A percentile compares a stretch with the other conserved stretches of the same genome.
These are phyloP conservation scores for Dactylella cylindrospora DNA, from an alignment of 2,329 filamentous ascomycete species.

Conservation along the genomic window DNA sequence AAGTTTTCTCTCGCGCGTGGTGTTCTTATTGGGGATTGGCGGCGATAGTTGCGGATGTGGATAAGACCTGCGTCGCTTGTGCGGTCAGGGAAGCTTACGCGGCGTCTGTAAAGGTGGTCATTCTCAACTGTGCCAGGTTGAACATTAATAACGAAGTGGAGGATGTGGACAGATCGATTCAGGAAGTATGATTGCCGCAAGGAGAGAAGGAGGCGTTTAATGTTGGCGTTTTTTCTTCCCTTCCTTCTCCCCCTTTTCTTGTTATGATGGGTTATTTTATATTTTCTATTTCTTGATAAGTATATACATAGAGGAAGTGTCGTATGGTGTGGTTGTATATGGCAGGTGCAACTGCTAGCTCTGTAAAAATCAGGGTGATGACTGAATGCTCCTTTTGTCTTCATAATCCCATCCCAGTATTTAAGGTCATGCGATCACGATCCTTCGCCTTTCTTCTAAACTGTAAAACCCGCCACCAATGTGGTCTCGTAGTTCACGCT, in stretches of 20 bases:
- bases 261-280: not conserved
- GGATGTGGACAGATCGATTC: slow-evolving; percentile 55
- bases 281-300: not conserved
- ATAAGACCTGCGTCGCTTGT: slow-evolving; percentile 71
- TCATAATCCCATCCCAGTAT: not conserved
- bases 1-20: slow-evolving; percentile 75
- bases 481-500: too few relatives aligned
- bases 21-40: slow-evolving; percentile 73
- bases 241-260: not conserved
- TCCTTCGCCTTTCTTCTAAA: too few relatives aligned
- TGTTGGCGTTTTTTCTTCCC: not conserved
- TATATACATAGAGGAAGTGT: too few relatives aligned
- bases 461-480: too few relatives aligned
- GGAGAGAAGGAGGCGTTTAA: too few relatives aligned
- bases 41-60: slow-evolving; percentile 69
- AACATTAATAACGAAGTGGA: slow-evolving; percentile 54
- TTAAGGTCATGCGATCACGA: too few relatives aligned
- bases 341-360: not conserved
- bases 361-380: too few relatives aligned
- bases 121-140: slow-evolving; percentile 58
- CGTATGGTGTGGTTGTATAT: not conserved
- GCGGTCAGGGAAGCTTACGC: slow-evolving; percentile 75
- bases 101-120: slow-evolving; percentile 70
- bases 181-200: slow-evolving; percentile 53
- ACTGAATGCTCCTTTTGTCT: not conserved